Conservation (phyloP, 805 yeast species). For the Metschnikowia baotianmanensis region DNA sequence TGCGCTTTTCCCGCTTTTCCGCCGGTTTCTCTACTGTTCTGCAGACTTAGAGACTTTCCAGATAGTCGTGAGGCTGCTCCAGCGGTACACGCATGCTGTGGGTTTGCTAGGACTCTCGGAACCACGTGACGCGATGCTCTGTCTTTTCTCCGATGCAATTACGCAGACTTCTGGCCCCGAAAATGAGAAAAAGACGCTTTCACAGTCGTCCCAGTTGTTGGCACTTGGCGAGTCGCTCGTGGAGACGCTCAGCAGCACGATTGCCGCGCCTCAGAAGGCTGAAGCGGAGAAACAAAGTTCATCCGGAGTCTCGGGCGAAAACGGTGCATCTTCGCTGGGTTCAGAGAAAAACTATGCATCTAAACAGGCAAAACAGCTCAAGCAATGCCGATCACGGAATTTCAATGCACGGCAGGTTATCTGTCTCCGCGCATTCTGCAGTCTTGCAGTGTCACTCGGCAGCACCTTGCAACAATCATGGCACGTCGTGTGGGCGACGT, state of each 20-base stretch:
- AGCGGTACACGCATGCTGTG: constrained; percentile 76
- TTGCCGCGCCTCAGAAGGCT: constrained; percentile 23
- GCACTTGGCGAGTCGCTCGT: constrained; percentile 53
- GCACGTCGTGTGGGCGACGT: constrained; percentile 55
- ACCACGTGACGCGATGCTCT: constrained; percentile 52
- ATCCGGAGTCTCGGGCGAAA: no score
- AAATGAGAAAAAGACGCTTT: constrained; percentile 1
- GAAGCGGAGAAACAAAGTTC: no score
- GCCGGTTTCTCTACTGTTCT: constrained; percentile 55
- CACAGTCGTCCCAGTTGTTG: constrained; percentile 20
- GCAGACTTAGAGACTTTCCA: constrained; percentile 73
- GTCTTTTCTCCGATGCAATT: constrained; percentile 34
- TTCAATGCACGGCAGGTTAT: constrained; percentile 68
- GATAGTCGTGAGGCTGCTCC: constrained; percentile 65
- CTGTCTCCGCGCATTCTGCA: constrained; percentile 74
- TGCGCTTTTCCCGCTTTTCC: constrained; percentile 27
- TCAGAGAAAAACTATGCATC: background rate
- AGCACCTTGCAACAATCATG: constrained; percentile 66
- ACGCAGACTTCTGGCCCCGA: constrained; percentile 29
- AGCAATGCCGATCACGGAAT: background rate
- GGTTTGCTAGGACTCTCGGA: constrained; percentile 64
- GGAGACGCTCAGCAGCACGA: constrained; percentile 47
- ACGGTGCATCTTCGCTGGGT: no score
- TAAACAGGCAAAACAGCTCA: background rate
- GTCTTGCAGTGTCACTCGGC: constrained; percentile 80